A percentile compares a stretch with the other conserved stretches of the same genome.
Evolutionary conservation across 805 yeast species (phyloP).

Genomic region (Myxozyma kluyveri): DNA sequence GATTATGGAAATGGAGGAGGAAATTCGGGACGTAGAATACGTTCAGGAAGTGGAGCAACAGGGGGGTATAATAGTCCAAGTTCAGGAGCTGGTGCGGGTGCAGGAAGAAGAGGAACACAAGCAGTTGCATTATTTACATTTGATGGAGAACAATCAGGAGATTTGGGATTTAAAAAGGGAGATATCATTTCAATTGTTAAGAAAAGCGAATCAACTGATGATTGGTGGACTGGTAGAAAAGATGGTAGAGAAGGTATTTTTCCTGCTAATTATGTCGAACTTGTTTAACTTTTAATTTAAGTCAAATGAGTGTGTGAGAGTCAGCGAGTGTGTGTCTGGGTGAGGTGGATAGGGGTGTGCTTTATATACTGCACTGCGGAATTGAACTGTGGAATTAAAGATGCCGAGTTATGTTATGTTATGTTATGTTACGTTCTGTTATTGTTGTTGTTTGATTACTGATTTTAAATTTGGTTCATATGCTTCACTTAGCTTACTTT

Average conservation of each 20-base stretch:
- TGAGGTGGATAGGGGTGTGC: no score
- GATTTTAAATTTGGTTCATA: no score
- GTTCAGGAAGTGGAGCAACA: slow-evolving; percentile 1
- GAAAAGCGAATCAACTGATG: slow-evolving; percentile 84
- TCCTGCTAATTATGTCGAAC: slow-evolving; percentile 95
- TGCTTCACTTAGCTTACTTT: no score
- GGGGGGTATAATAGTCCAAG: slow-evolving; percentile 13
- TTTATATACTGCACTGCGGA: no score
- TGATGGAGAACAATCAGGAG: slow-evolving; percentile 92
- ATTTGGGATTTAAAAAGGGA: slow-evolving; percentile 88
- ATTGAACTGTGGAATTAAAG: no score
- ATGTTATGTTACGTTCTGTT: no score
- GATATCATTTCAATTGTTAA: slow-evolving; percentile 85
- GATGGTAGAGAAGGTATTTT: slow-evolving; percentile 86
- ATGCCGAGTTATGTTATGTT: no score
- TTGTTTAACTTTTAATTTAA: slow-evolving; percentile 44
- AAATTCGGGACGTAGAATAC: slow-evolving; percentile 3
- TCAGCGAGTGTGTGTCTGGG: no score
- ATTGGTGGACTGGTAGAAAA: slow-evolving; percentile 97
- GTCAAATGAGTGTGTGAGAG: neutral
- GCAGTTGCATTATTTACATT: slow-evolving; percentile 89
- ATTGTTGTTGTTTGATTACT: no score
- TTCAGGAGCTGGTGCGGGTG: slow-evolving; percentile 15
- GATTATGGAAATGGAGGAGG: slow-evolving; percentile 34
- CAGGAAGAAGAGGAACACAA: slow-evolving; percentile 50